A percentile compares a stretch with the other conserved stretches of the same genome.
These are phyloP conservation scores for Pulveroboletus sp. DNA, from an alignment of 1,284 basidiomycete genomes.

Conservation along the genomic window DNA sequence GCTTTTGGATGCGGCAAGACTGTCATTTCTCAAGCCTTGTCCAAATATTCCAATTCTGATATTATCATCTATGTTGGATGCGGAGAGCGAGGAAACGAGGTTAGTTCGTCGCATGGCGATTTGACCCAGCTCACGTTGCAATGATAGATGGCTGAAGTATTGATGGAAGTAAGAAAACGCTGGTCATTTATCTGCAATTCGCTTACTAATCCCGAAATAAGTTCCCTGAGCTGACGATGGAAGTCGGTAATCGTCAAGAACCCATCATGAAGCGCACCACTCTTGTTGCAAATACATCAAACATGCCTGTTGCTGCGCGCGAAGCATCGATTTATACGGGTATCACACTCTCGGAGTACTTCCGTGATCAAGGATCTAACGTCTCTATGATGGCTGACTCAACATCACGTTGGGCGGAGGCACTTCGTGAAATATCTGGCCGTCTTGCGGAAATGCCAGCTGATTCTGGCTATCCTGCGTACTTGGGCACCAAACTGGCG, in stretches of 20 bases:
- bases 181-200: slow-evolving; percentile 4
- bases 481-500: slow-evolving; percentile 94
- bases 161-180: slow-evolving; percentile 73
- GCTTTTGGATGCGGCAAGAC: slow-evolving; percentile 99
- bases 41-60: slow-evolving; percentile 99
- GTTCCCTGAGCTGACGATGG: slow-evolving; percentile 96
- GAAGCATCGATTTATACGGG: slow-evolving; percentile 99
- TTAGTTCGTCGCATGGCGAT: slow-evolving; percentile 33
- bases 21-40: slow-evolving; percentile 95
- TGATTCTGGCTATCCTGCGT: slow-evolving; percentile 98
- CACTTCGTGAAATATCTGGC: slow-evolving; percentile 98
- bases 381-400: slow-evolving; percentile 99
- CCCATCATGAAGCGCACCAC: slow-evolving; percentile 99
- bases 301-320: slow-evolving; percentile 99
- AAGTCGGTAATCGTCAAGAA: slow-evolving; percentile 89
- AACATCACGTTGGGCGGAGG: slow-evolving; percentile 99
- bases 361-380: slow-evolving; percentile 97
- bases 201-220: slow-evolving; percentile 39
- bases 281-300: slow-evolving; percentile 98
- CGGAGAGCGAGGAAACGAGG: slow-evolving; percentile 90
- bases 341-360: slow-evolving; percentile 99
- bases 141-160: slow-evolving; percentile 93
- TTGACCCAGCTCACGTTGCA: slow-evolving; percentile 6
- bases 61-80: slow-evolving; percentile 99
- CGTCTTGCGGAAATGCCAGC: slow-evolving; percentile 99